Conservation (phyloP, 2,329 filamentous ascomycete species). For the Ophiognomonia clavigignenti-juglandacearum region DNA sequence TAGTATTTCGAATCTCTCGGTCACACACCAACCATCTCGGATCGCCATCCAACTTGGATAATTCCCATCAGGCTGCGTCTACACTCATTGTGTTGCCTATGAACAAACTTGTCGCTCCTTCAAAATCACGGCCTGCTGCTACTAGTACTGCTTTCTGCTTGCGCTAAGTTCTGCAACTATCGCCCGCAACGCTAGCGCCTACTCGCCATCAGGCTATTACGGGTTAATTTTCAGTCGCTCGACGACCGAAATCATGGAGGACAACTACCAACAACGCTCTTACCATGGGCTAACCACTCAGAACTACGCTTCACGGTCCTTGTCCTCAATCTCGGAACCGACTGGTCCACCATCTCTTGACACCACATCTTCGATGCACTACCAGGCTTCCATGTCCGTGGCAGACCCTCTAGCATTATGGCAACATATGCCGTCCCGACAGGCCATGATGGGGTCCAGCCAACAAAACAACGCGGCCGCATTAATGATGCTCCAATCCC, state of each 20-base stretch:
- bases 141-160: neutral
- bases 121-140: neutral
- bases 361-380: slow-evolving; percentile 12
- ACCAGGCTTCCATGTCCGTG: slow-evolving; percentile 12
- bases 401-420: slow-evolving; percentile 9
- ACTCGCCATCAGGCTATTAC: neutral
- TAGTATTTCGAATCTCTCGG: neutral
- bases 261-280: slow-evolving; percentile 12
- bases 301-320: slow-evolving; percentile 6
- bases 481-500: slow-evolving; percentile 14
- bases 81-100: slow-evolving; percentile 1
- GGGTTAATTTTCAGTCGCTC: neutral
- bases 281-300: slow-evolving; percentile 10
- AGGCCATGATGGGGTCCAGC: slow-evolving; percentile 12
- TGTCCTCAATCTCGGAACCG: slow-evolving; percentile 3
- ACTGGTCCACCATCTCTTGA: slow-evolving; percentile 10
- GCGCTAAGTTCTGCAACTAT: neutral
- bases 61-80: too few relatives aligned
- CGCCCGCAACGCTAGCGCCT: neutral
- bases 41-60: neutral
- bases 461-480: slow-evolving; percentile 9
- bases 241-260: slow-evolving; percentile 5
- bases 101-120: neutral
- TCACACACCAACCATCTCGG: neutral
- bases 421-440: slow-evolving; percentile 9